Base-by-base conservation (phyloP, 2,329 filamentous ascomycete genomes). In the Colletotrichum abscissum region DNA sequence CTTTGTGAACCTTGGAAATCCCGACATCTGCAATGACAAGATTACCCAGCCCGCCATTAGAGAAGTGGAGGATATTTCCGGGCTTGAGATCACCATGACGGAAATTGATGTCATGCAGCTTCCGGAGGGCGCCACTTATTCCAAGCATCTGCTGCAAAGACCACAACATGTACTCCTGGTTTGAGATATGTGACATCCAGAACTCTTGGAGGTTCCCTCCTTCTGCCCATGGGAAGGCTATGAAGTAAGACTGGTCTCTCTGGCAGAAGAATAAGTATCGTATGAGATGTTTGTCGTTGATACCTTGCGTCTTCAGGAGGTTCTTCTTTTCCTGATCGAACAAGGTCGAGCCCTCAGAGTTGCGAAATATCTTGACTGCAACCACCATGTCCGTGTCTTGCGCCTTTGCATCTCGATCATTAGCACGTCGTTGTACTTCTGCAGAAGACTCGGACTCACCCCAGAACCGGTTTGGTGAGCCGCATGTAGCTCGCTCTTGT, bases 61-160 rank as follows among this genome's bases (percentile, higher is more conserved):
- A 24, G 24, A 72, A 68, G 22, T 63, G 35, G 5, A 72, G 63
- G 14, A 72, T 72, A 26, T 72, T 72, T 0, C 19, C 69, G 1
- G 69, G 69, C 24, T 72, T 72, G 24, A 72, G 46, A 5, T 72
- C 69, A 1, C 69, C 69, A 16, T 72, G 69, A 2, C 69, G 63
- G 14, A 35, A 68, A 14, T 68, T 69, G 35, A 26, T 49, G 24
- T 12, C 9, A n/a, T 72, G 69, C 1, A 68, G 56, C 11, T 28
- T 42, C 8, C 28, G 16, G 5, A 72, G 26, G 7, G 63, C 69
- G 5, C 30, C 11, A 16, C 33, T 33, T 8, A 71, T n/a, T 1
- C 68, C 68, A 12, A 55, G 54, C 22, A 72, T 63, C 54, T 72
- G 69, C 19, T 62, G 49, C 12, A 72, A 14, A 7, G 56, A 60